A percentile compares a stretch with the other conserved stretches of the same genome.
These are phyloP conservation scores for Clausena lansium DNA, from an alignment of 345 rosid genomes.

Conservation along the genomic window DNA sequence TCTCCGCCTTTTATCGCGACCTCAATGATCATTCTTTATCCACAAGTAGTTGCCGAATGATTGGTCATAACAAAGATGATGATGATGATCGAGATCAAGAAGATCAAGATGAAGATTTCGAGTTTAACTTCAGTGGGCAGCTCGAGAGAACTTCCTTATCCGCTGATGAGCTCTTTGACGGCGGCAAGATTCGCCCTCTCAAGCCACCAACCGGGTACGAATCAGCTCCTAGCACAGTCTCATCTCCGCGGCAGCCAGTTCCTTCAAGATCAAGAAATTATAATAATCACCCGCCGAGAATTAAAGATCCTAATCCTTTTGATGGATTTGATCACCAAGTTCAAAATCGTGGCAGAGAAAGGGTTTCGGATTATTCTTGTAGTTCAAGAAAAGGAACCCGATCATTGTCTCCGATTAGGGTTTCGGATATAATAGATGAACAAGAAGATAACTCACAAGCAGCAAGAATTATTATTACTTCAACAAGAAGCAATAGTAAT, in stretches of 20 bases:
- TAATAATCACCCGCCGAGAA: conserved; percentile 22
- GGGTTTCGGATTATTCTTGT: conserved; percentile 28
- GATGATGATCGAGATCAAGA: not conserved
- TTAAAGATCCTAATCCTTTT: conserved; percentile 34
- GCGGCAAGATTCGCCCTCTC: conserved; percentile 81
- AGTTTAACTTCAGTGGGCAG: conserved; percentile 80
- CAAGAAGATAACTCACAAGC: conserved; percentile 35
- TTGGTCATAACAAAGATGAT: not conserved
- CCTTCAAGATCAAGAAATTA: conserved; percentile 27
- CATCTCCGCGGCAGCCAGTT: conserved; percentile 42
- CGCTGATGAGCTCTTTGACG: conserved; percentile 87
- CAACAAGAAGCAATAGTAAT: conserved; percentile 22
- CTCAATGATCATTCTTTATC: conserved; percentile 1
- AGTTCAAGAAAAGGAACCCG: conserved; percentile 59
- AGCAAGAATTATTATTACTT: conserved; percentile 25
- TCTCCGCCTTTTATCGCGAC: conserved; percentile 16
- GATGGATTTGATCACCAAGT: conserved; percentile 27
- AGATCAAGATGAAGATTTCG: conserved; percentile 51
- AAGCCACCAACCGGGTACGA: conserved; percentile 42
- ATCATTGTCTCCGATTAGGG: conserved; percentile 76
- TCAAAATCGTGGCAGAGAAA: conserved; percentile 33
- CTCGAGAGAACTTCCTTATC: conserved; percentile 62
- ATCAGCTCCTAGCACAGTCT: conserved; percentile 23
- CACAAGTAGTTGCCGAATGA: not conserved
- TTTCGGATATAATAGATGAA: conserved; percentile 55